These are phyloP conservation scores for Pholiota adiposa DNA, from an alignment of 1,284 basidiomycete genomes.

Conservation along the genomic window DNA sequence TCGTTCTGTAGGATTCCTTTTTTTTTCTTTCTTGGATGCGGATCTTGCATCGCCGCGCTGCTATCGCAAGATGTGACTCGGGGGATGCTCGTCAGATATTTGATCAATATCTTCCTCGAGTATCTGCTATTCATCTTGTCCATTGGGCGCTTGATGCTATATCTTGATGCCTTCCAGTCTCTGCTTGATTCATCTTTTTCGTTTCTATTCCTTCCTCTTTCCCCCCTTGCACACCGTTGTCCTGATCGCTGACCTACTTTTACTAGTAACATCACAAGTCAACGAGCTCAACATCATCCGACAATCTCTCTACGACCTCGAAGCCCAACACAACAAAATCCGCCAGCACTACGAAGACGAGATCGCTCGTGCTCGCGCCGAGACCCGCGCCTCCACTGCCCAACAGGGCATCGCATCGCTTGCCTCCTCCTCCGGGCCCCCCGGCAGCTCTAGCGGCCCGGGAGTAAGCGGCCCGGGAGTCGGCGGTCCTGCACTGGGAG, in stretches of 20 bases:
- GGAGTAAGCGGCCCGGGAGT: constrained; percentile 18
- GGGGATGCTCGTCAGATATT: too few relatives aligned
- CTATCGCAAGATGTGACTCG: too few relatives aligned
- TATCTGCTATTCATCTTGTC: too few relatives aligned
- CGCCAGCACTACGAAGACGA: constrained; percentile 50
- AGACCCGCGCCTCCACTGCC: constrained; percentile 26
- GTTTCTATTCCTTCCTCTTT: too few relatives aligned
- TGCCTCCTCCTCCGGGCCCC: neutral
- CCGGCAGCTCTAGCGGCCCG: constrained; percentile 16
- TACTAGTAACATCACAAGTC: constrained; percentile 43
- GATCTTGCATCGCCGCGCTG: too few relatives aligned
- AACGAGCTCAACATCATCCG: constrained; percentile 51
- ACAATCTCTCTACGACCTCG: constrained; percentile 51
- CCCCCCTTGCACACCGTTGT: neutral
- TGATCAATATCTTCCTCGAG: too few relatives aligned
- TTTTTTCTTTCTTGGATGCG: constrained; percentile 4
- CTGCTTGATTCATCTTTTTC: too few relatives aligned
- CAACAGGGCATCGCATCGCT: constrained; percentile 14
- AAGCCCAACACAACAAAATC: constrained; percentile 47
- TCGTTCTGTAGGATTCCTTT: too few relatives aligned
- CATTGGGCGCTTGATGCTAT: too few relatives aligned
- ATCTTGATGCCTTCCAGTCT: too few relatives aligned
- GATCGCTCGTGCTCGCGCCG: constrained; percentile 37
- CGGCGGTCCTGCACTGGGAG: constrained; percentile 5
- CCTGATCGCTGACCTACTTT: neutral